Evolutionary conservation across 2,329 filamentous ascomycete genomes (phyloP), one percentile per base, ranked within the genome.

Genomic region (Epichloe amarillans): DNA sequence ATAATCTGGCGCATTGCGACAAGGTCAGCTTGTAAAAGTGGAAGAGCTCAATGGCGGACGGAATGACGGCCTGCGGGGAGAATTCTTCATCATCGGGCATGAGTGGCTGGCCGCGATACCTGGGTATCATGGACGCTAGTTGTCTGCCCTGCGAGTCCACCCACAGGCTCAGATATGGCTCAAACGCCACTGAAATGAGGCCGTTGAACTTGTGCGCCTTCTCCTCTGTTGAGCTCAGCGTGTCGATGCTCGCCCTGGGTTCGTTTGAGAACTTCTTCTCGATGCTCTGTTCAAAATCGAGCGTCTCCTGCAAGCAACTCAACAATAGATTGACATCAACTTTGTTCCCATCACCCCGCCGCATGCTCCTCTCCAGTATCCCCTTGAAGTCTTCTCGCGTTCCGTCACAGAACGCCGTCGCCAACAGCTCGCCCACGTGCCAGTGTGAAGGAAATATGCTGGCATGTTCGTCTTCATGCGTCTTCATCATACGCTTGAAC

Each of bases 121-220:
- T 88, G 0, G 89, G 89, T 56, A 98, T 87, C 68, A 97, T 81
- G 7, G 74, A 69, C 5, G 88, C 84, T 52, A 97, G 74, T 60
- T 95, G 84, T 66, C 83, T 91, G 67, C 96, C 91, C 66, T 97
- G 93, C 10, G 88, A 91, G 53, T 97, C 91, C 2, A 98, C 89
- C 93, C 93, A 98, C 4, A 98, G 72, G 63, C 88, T 95, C 56
- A 98, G 76, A 65, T 97, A 98, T 1, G 93, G 93, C 68, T 97
- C 93, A 62, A 98, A 98, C 0, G 93, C 93, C 55, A 94, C 88
- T 0, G 93, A 97, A 54, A 98, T 95, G 4, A 88, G 84, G 51
- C 95, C 88, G 50, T 87, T 85, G 65, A 96, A 96, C 50, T 80
- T 83, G 19, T 86, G 82, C 0, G 82, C 72, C 57, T 83, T 83